A percentile compares a stretch with the other conserved stretches of the same genome.
Conservation (phyloP, 2,329 filamentous ascomycete genomes). For the Tolypocladium album region DNA sequence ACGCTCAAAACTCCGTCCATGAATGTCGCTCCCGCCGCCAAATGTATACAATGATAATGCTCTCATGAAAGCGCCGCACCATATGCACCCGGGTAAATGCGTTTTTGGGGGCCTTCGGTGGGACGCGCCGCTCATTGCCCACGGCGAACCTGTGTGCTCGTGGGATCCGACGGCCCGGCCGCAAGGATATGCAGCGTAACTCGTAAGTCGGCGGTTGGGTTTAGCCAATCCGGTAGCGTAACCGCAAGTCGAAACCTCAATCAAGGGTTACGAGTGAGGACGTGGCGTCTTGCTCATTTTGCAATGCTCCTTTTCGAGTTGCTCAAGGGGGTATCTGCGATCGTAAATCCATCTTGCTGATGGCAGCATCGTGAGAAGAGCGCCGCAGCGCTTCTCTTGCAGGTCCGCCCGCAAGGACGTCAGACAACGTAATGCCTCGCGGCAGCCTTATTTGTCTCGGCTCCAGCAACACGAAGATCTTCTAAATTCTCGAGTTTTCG, state of each 20-base stretch:
- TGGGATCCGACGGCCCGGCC: neutral
- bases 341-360: neutral
- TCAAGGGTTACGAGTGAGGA: neutral
- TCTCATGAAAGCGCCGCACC: neutral
- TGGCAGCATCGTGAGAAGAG: neutral
- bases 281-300: neutral
- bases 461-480: neutral
- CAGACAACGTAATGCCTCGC: neutral
- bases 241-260: neutral
- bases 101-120: neutral
- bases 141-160: neutral
- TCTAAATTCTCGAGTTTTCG: conserved; percentile 35
- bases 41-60: neutral
- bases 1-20: neutral
- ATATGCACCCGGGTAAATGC: neutral
- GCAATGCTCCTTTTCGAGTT: neutral
- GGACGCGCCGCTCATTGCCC: neutral
- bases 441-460: neutral
- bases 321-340: neutral
- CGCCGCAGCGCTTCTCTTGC: neutral
- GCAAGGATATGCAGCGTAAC: neutral
- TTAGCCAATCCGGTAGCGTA: neutral
- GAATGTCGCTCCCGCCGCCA: neutral
- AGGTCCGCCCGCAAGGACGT: neutral
- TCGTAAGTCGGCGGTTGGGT: neutral